phyloP scores from a whole-genome alignment of 2,329 filamentous ascomycete species.

The Pseudophaeomoniella oleicola region DNA sequence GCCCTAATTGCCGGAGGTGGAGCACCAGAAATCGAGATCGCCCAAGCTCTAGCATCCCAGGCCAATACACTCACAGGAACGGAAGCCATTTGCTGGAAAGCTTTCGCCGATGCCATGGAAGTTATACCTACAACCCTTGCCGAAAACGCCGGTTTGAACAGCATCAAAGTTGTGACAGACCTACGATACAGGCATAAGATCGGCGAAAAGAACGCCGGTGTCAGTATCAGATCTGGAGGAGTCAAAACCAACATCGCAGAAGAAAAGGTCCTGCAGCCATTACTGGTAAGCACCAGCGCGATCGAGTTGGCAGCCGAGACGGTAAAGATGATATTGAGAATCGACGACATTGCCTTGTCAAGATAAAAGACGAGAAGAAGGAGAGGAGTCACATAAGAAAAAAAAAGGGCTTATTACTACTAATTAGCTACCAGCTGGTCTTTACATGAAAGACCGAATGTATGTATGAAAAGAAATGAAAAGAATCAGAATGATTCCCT shows the following conservation, averaged over 20 bases:
- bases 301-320: conserved; percentile 96
- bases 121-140: conserved; percentile 92
- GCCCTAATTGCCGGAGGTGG: conserved; percentile 96
- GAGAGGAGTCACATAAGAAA: too few relatives aligned
- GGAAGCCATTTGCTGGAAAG: conserved; percentile 97
- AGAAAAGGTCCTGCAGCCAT: conserved; percentile 90
- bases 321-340: conserved; percentile 80
- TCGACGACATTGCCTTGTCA: conserved; percentile 50
- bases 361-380: conserved; percentile 13
- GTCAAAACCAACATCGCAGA: conserved; percentile 95
- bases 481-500: too few relatives aligned
- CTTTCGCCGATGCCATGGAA: conserved; percentile 94
- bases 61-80: conserved; percentile 76
- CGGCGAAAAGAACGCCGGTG: conserved; percentile 89
- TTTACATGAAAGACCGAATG: too few relatives aligned
- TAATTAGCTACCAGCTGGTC: too few relatives aligned
- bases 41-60: conserved; percentile 68
- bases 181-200: conserved; percentile 85
- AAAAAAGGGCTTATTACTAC: too few relatives aligned
- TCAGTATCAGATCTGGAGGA: conserved; percentile 94
- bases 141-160: conserved; percentile 94
- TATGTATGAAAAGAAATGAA: too few relatives aligned
- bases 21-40: conserved; percentile 92
- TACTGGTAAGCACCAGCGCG: conserved; percentile 92
- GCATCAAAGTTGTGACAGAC: conserved; percentile 97